Conservation (phyloP, 1,284 basidiomycete species). For the Ceratorhiza oryzae-sativae region DNA sequence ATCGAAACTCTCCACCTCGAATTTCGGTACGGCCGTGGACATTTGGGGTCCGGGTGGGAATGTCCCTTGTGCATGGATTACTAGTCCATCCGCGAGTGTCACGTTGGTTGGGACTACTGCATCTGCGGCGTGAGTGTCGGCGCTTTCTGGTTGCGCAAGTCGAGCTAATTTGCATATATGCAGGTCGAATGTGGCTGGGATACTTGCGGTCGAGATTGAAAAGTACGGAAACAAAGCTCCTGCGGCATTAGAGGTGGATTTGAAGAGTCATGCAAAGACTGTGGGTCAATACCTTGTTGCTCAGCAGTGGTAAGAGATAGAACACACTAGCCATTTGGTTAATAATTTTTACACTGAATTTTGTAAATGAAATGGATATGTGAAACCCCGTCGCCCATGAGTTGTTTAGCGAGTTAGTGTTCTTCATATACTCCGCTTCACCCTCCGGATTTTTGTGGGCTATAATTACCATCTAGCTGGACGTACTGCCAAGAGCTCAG, state of each 20-base stretch:
- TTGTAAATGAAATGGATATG: too few species aligned
- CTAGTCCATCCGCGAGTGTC: background rate
- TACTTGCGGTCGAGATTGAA: slow-evolving; percentile 9
- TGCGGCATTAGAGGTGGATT: slow-evolving; percentile 9
- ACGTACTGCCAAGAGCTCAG: too few species aligned
- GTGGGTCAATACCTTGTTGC: background rate
- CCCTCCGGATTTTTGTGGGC: too few species aligned
- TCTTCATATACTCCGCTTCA: too few species aligned
- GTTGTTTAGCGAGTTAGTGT: too few species aligned
- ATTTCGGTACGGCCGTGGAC: slow-evolving; percentile 29
- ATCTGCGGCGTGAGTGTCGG: slow-evolving; percentile 4
- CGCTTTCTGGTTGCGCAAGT: too few species aligned
- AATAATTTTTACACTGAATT: too few species aligned
- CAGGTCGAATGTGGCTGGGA: slow-evolving; percentile 14
- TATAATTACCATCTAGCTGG: too few species aligned
- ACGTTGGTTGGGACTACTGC: slow-evolving; percentile 2
- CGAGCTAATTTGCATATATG: background rate
- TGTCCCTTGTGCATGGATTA: slow-evolving; percentile 20
- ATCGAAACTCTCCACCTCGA: slow-evolving; percentile 12
- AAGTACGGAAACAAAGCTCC: slow-evolving; percentile 30
- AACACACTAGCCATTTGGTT: too few species aligned
- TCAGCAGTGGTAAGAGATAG: slow-evolving; percentile 17
- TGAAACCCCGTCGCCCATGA: too few species aligned
- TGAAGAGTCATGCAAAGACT: slow-evolving; percentile 31
- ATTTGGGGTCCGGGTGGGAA: slow-evolving; percentile 29